Percentiles rank a stretch among this genome's conserved stretches.
Conservation (phyloP, 352 stramenopile species). For the Blastocystis sp. region DNA sequence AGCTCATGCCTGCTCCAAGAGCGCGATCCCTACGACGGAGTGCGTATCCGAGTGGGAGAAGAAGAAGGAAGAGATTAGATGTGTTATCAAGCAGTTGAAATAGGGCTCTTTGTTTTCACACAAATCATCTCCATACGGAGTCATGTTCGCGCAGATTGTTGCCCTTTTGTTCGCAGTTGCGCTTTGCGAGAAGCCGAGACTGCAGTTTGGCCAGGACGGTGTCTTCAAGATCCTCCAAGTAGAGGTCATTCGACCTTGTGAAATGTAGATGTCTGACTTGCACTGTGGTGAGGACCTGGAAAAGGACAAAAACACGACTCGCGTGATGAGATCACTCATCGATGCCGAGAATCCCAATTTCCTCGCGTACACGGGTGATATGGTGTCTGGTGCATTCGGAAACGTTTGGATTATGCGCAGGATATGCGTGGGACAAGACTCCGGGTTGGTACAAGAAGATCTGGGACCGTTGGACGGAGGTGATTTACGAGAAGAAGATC, state of each 20-base stretch:
- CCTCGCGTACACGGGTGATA: constrained; percentile 50
- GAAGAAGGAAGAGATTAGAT: background rate
- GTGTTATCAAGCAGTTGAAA: background rate
- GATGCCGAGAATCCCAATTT: constrained; percentile 43
- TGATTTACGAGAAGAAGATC: background rate
- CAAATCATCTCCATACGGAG: background rate
- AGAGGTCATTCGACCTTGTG: background rate
- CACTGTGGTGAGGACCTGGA: constrained; percentile 17
- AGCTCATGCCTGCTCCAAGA: background rate
- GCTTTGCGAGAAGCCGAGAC: constrained; percentile 1
- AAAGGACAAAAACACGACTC: constrained; percentile 13
- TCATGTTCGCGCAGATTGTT: background rate
- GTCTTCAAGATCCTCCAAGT: constrained; percentile 42
- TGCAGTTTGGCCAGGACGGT: background rate
- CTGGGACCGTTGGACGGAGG: constrained; percentile 23
- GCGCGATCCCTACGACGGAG: background rate
- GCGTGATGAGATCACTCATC: constrained; percentile 26
- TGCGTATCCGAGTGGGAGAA: background rate
- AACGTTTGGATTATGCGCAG: background rate
- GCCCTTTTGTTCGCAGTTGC: background rate
- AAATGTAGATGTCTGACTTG: background rate
- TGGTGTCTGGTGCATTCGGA: background rate
- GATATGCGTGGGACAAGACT: constrained; percentile 40
- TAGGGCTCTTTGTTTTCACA: background rate
- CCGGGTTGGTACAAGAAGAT: constrained; percentile 24